phyloP scores from a whole-genome alignment of 148 eudicot genomes.

The Mesembryanthemum crystallinum region DNA sequence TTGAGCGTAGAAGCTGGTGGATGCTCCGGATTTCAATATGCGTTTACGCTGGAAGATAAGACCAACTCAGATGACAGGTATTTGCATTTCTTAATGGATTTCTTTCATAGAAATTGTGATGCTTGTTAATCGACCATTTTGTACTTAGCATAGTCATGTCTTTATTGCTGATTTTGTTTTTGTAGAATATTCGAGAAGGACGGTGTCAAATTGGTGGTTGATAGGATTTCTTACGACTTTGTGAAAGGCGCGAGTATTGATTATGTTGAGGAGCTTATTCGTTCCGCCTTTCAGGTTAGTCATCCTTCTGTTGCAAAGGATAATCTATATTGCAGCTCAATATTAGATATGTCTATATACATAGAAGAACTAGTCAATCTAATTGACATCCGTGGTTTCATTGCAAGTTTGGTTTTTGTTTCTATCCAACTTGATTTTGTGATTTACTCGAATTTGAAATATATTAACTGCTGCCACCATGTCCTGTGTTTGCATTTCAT shows the following conservation, averaged over 20 bases:
- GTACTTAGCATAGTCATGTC: neutral
- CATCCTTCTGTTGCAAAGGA: neutral
- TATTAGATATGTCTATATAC: neutral
- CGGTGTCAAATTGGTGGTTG: constrained; percentile 87
- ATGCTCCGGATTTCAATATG: constrained; percentile 96
- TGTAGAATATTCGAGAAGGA: constrained; percentile 82
- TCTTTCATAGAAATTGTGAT: neutral
- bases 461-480: neutral
- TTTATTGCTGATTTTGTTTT: neutral
- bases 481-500: neutral
- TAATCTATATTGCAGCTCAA: neutral
- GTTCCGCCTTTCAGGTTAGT: constrained; percentile 93
- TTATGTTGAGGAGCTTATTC: constrained; percentile 96
- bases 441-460: neutral
- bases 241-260: constrained; percentile 95
- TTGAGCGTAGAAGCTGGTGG: constrained; percentile 98
- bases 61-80: constrained; percentile 75
- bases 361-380: neutral
- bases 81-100: neutral
- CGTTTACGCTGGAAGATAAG: constrained; percentile 74
- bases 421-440: neutral
- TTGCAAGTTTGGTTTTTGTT: too few relatives aligned
- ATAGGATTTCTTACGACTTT: constrained; percentile 82
- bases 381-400: neutral
- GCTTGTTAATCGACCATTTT: neutral